Conservation (phyloP, 1,139 yeast genomes). For the Blastobotrys illinoisensis region DNA sequence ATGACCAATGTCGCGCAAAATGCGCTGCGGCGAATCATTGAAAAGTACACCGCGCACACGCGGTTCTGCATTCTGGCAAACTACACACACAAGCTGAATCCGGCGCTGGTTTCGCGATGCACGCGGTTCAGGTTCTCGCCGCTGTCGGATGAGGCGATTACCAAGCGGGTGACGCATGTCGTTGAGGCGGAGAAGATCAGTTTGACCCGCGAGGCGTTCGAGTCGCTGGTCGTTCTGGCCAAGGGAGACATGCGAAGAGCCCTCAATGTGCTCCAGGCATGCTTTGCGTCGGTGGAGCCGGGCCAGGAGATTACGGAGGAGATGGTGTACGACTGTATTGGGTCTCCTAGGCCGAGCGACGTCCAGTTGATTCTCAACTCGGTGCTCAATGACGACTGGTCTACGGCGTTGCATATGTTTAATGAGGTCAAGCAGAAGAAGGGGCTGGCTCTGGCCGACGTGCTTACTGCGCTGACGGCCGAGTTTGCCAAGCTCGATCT, state of each 20-base stretch:
- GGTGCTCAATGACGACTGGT: conserved; percentile 83
- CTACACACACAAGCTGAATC: conserved; percentile 91
- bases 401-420: conserved; percentile 64
- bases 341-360: conserved; percentile 90
- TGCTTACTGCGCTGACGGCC: conserved; percentile 69
- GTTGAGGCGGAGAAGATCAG: conserved; percentile 59
- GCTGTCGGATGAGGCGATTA: conserved; percentile 59
- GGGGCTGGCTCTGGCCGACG: conserved; percentile 86
- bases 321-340: conserved; percentile 89
- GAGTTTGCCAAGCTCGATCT: conserved; percentile 64
- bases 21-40: conserved; percentile 85
- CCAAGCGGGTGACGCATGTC: conserved; percentile 61
- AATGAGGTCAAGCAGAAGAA: conserved; percentile 56
- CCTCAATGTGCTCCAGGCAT: conserved; percentile 88
- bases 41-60: conserved; percentile 89
- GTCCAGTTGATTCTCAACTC: conserved; percentile 69
- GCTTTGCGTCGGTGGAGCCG: conserved; percentile 49
- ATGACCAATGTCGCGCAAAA: conserved; percentile 98
- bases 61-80: conserved; percentile 95
- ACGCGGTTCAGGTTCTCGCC: conserved; percentile 94
- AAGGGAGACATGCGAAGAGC: conserved; percentile 97
- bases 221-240: conserved; percentile 62
- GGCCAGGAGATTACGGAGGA: conserved; percentile 48
- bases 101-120: conserved; percentile 90
- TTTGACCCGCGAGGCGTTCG: conserved; percentile 54